These are phyloP conservation scores for Colletotrichum melonis DNA, from an alignment of 2,329 filamentous ascomycete genomes.

Conservation along the genomic window DNA sequence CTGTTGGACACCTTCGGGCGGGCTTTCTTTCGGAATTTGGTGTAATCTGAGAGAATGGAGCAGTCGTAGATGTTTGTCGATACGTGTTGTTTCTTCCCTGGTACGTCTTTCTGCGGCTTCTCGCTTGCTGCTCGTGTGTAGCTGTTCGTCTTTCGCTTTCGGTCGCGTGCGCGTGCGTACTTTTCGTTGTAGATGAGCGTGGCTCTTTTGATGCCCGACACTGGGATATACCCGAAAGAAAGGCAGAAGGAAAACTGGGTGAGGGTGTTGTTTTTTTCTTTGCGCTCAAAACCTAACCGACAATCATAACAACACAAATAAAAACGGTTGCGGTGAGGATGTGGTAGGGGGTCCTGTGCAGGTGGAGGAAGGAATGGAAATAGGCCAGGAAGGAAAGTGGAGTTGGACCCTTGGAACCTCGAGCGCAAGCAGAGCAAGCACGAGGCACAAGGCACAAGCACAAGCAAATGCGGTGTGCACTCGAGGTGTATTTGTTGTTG, in stretches of 20 bases:
- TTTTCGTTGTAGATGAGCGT: neutral
- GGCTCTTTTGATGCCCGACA: neutral
- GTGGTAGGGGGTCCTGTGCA: neutral
- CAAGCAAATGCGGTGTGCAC: constrained; percentile 7
- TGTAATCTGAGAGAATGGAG: no score
- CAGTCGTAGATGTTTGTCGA: neutral
- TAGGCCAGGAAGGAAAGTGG: constrained; percentile 7
- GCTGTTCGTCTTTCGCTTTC: neutral
- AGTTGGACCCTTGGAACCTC: neutral
- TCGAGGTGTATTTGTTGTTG: neutral
- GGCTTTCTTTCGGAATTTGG: neutral
- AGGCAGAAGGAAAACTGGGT: neutral
- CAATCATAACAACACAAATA: neutral
- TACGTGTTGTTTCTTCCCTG: neutral
- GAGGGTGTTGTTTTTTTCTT: neutral
- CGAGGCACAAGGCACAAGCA: neutral
- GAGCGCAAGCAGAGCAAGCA: neutral
- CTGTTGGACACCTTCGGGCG: neutral
- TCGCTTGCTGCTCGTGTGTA: neutral
- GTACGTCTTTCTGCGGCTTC: neutral
- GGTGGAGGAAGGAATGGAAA: neutral
- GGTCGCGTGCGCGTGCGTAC: neutral
- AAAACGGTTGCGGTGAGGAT: neutral
- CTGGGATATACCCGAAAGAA: neutral
- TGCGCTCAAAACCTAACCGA: neutral